A percentile compares a stretch with the other conserved stretches of the same genome.
Conservation (phyloP, 2,329 filamentous ascomycete species). For the Diplocarpon rosae region DNA sequence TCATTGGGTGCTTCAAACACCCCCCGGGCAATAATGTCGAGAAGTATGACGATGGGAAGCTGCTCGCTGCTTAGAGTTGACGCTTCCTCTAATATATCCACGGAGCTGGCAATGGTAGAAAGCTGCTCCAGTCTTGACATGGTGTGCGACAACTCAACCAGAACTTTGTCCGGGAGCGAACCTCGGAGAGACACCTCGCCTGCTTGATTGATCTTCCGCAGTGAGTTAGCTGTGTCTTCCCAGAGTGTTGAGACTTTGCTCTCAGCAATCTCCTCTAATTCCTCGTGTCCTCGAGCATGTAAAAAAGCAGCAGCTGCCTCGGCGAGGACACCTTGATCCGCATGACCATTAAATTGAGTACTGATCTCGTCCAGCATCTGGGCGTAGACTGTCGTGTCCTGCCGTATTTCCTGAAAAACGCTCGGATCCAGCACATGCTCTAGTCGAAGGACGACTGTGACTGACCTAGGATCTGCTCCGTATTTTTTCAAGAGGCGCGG, state of each 20-base stretch:
- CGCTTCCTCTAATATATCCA: slow-evolving; percentile 67
- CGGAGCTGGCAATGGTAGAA: slow-evolving; percentile 67
- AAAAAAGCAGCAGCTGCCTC: slow-evolving; percentile 76
- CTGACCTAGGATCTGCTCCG: slow-evolving; percentile 77
- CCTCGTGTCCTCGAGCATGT: slow-evolving; percentile 76
- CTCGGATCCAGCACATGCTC: slow-evolving; percentile 81
- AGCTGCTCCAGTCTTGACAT: slow-evolving; percentile 73
- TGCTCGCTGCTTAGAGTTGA: slow-evolving; percentile 35
- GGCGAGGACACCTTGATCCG: slow-evolving; percentile 70
- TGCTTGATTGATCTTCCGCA: slow-evolving; percentile 52
- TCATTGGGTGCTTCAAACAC: slow-evolving; percentile 52
- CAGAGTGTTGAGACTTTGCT: slow-evolving; percentile 71
- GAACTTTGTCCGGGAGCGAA: slow-evolving; percentile 50
- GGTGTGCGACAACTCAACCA: slow-evolving; percentile 62
- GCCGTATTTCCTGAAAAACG: slow-evolving; percentile 77
- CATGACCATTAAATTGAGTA: slow-evolving; percentile 88
- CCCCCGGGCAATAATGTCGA: slow-evolving; percentile 64
- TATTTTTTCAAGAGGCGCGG: slow-evolving; percentile 87
- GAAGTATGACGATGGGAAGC: slow-evolving; percentile 56
- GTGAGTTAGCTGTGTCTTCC: slow-evolving; percentile 68
- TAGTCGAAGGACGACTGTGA: slow-evolving; percentile 72
- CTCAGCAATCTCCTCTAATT: slow-evolving; percentile 77
- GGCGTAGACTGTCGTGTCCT: slow-evolving; percentile 71
- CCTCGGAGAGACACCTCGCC: slow-evolving; percentile 62
- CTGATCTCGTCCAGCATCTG: slow-evolving; percentile 82